Evolutionary conservation across 306 rosid species (phyloP), one percentile per base, ranked within the genome.

Genomic region (Quercus agrifolia): DNA sequence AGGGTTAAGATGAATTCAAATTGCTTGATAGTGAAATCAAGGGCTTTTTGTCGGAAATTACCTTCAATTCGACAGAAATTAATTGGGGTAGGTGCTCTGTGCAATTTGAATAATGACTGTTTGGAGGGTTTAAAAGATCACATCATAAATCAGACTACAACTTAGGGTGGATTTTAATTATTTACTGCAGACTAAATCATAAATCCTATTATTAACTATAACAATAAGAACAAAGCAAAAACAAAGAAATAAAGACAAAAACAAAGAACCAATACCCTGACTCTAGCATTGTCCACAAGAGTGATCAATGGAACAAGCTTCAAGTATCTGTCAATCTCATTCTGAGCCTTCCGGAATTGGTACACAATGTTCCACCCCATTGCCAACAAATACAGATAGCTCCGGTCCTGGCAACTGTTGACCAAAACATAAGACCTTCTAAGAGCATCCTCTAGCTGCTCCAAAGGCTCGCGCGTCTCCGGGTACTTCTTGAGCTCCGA

Each of bases 311-410:
- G 99, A 52, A 96, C 98, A 18, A 96, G 97, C 19, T 87, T 86
- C 46, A 96, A 78, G 80, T 93, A 96, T 84, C 97, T 81, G 63
- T 96, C 99, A 58, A 96, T 96, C 80, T 96, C 99, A 74, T 90
- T 91, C 90, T 96, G 99, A 17, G 98, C 99, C 90, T 90, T 90
- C 71, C 99, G 82, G 88, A 96, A 96, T 71, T 96, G 99, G 74
- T 96, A 96, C 68, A 96, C 98, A 67, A 96, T 90, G 87, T 91
- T 96, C 98, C 99, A 96, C 1, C 99, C 99, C 98, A 96, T 96
- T 44, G 99, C 99, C 35, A 96, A 83, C 84, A 96, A 58, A 81
- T 96, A 96, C 51, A 96, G 93, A 82, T 90, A 96, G 79, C 99
- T 93, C 51, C 95, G 85, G 64, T 93, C 98, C 77, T 93, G 96